Conservation (phyloP, 176 grass and related monocot genomes). For the Calamus simplicifolius region DNA sequence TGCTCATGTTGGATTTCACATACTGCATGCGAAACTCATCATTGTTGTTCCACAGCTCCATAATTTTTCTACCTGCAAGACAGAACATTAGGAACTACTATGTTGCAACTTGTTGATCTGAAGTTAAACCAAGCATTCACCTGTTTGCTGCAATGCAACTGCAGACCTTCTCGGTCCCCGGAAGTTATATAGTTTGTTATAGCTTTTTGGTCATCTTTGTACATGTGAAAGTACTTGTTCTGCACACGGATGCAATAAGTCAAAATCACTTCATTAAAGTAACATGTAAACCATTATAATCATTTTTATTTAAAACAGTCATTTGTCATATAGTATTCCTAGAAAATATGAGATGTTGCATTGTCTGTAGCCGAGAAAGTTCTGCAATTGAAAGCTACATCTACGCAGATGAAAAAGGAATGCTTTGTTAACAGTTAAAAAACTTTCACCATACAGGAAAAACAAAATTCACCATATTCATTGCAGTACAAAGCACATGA, state of each 20-base stretch:
- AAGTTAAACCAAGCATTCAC: slow-evolving; percentile 26
- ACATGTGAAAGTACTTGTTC: slow-evolving; percentile 69
- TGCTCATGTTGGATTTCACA: slow-evolving; percentile 58
- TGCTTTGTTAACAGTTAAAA: too few species aligned
- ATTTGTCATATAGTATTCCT: too few species aligned
- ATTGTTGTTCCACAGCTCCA: slow-evolving; percentile 72
- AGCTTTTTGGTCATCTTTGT: slow-evolving; percentile 34
- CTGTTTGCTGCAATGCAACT: slow-evolving; percentile 54
- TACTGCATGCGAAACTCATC: slow-evolving; percentile 70
- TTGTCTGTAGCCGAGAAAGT: too few species aligned
- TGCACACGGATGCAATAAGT: slow-evolving; percentile 23
- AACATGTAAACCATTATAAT: slow-evolving; percentile 12
- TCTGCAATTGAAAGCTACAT: too few species aligned
- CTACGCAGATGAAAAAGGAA: too few species aligned
- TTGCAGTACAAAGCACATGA: too few species aligned
- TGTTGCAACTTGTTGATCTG: slow-evolving; percentile 2
- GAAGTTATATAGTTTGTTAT: slow-evolving; percentile 3
- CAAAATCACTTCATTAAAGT: too few species aligned
- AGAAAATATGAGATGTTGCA: too few species aligned
- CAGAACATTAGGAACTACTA: slow-evolving; percentile 5
- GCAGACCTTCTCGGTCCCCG: slow-evolving; percentile 37
- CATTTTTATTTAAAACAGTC: not conserved
- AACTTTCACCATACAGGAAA: too few species aligned
- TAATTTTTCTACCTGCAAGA: slow-evolving; percentile 44
- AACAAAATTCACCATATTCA: too few species aligned